Evolutionary conservation across 139 green algal genomes (phyloP).

Genomic region (Astrephomene gubernaculifera): DNA sequence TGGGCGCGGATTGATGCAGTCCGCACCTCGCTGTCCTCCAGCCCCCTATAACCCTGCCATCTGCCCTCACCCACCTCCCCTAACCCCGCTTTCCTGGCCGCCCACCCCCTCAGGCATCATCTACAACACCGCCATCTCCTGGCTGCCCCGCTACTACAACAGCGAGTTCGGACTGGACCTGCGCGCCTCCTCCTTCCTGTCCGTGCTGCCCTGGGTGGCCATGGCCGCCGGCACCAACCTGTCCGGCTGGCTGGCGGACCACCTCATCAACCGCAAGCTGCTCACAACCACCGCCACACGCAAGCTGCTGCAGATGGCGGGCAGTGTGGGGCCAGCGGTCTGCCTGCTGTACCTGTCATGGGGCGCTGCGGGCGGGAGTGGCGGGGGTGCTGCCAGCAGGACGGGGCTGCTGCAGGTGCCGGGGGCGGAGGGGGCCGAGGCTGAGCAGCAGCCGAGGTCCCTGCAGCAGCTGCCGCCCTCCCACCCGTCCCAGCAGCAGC

Average conservation of each 20-base stretch:
- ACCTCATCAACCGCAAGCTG: conserved; percentile 74
- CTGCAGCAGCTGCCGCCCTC: too few relatives aligned
- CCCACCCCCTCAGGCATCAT: conserved; percentile 27
- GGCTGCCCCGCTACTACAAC: conserved; percentile 83
- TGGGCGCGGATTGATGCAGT: too few relatives aligned
- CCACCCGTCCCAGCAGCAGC: background rate
- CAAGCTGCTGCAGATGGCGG: conserved; percentile 78
- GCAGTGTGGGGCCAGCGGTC: conserved; percentile 64
- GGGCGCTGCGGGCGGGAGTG: background rate
- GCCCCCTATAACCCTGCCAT: too few relatives aligned
- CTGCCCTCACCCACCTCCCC: background rate
- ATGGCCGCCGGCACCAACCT: conserved; percentile 75
- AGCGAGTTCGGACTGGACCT: conserved; percentile 73
- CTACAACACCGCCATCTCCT: conserved; percentile 54
- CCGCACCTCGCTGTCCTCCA: too few relatives aligned
- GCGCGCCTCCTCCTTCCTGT: conserved; percentile 61
- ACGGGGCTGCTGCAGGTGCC: too few relatives aligned
- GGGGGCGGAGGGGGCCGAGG: too few relatives aligned
- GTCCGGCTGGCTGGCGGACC: conserved; percentile 75
- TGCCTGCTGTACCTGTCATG: conserved; percentile 74
- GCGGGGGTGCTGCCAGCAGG: too few relatives aligned
- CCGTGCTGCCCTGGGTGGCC: conserved; percentile 75
- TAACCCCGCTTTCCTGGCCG: background rate
- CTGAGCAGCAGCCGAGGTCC: too few relatives aligned
- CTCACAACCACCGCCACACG: conserved; percentile 71